These are phyloP conservation scores for Boletus rubroflammeus DNA, from an alignment of 768 basidiomycete genomes.

Conservation along the genomic window DNA sequence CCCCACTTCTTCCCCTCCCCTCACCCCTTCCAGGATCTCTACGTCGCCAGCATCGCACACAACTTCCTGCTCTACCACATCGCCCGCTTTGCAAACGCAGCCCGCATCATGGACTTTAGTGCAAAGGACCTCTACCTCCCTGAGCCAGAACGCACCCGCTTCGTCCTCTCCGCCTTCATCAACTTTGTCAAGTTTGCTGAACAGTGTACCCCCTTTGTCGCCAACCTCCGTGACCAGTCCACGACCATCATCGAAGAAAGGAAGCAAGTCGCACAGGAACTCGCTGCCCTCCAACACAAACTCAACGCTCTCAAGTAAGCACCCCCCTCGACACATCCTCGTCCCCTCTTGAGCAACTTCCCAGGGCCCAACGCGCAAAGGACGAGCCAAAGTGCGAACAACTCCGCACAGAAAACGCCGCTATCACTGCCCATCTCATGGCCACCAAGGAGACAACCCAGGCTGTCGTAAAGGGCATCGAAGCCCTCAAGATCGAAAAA, in stretches of 20 bases:
- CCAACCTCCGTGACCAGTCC: conserved; percentile 59
- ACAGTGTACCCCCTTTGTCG: conserved; percentile 61
- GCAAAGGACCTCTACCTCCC: conserved; percentile 72
- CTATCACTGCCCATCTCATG: conserved; percentile 61
- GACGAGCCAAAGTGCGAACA: conserved; percentile 67
- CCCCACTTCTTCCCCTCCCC: background rate
- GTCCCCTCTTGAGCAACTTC: background rate
- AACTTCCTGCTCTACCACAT: conserved; percentile 70
- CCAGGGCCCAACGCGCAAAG: conserved; percentile 58
- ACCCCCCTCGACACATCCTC: background rate
- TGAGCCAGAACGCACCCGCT: conserved; percentile 68
- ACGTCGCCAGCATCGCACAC: conserved; percentile 51
- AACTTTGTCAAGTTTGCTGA: conserved; percentile 91
- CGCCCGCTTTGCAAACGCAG: conserved; percentile 70
- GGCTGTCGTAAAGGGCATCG: conserved; percentile 58
- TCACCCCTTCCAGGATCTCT: conserved; percentile 54
- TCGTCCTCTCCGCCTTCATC: conserved; percentile 82
- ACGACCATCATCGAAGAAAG: conserved; percentile 56
- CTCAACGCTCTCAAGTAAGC: conserved; percentile 56
- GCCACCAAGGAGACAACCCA: conserved; percentile 65
- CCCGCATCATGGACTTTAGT: conserved; percentile 73
- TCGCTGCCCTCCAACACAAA: conserved; percentile 47
- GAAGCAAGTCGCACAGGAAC: conserved; percentile 49
- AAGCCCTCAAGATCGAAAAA: conserved; percentile 70
- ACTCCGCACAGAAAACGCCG: conserved; percentile 56